These are phyloP conservation scores for Microdochium paspali DNA, from an alignment of 2,329 filamentous ascomycete species.

Conservation along the genomic window DNA sequence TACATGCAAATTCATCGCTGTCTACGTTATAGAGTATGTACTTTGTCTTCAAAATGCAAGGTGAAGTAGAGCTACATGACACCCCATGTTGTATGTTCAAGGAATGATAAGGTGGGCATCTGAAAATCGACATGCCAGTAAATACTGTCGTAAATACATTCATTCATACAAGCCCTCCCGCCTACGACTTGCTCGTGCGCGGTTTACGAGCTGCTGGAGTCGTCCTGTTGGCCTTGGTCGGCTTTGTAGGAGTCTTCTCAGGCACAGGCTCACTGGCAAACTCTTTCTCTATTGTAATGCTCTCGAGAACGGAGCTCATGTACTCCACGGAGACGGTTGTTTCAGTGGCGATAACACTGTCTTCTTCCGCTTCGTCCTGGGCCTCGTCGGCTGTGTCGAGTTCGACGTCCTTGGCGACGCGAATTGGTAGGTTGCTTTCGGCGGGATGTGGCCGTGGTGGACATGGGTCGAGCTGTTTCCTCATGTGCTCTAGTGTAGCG, in stretches of 20 bases:
- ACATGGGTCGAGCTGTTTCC: constrained; percentile 54
- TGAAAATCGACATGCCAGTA: background rate
- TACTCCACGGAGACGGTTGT: background rate
- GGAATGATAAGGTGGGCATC: too few relatives aligned
- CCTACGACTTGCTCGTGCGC: background rate
- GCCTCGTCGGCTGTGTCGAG: constrained; percentile 15
- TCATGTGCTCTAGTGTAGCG: constrained; percentile 58
- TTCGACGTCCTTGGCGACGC: background rate
- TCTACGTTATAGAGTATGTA: too few relatives aligned
- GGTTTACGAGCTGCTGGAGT: background rate
- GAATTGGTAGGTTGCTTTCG: constrained; percentile 30
- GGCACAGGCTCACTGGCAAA: background rate
- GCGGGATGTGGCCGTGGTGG: constrained; percentile 63
- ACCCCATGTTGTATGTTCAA: too few relatives aligned
- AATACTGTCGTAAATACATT: background rate
- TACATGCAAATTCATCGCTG: too few relatives aligned
- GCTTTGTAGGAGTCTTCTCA: background rate
- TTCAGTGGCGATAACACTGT: constrained; percentile 7
- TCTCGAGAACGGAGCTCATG: background rate
- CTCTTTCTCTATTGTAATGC: background rate
- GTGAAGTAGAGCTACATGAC: too few relatives aligned
- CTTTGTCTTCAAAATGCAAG: too few relatives aligned
- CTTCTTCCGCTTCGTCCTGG: constrained; percentile 18
- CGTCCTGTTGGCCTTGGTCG: background rate
- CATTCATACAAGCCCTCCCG: background rate